These are phyloP conservation scores for Malassezia dermatis DNA, from an alignment of 1,284 basidiomycete genomes.

Conservation along the genomic window DNA sequence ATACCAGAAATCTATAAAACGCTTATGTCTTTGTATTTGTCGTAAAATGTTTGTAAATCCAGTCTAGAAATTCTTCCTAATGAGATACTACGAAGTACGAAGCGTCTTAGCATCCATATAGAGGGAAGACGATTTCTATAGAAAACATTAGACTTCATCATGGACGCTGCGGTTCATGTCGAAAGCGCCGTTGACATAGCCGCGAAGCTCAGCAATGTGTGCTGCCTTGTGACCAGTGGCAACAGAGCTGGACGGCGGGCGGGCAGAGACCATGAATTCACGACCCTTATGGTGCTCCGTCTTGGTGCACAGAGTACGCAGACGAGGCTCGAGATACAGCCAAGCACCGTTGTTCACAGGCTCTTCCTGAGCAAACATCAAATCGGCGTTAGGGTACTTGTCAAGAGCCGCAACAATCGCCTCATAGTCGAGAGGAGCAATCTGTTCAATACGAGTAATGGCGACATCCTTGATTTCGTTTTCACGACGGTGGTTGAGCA, in stretches of 20 bases:
- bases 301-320: conserved; percentile 39
- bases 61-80: background rate
- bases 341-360: conserved; percentile 65
- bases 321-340: conserved; percentile 76
- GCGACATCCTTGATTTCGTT: conserved; percentile 68
- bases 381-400: conserved; percentile 84
- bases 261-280: conserved; percentile 36
- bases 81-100: background rate
- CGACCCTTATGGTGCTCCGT: conserved; percentile 71
- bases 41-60: background rate
- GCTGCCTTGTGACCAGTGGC: conserved; percentile 76
- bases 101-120: background rate
- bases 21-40: background rate
- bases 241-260: conserved; percentile 51
- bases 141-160: background rate
- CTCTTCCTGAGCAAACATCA: conserved; percentile 84
- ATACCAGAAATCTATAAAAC: background rate
- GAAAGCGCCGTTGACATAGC: conserved; percentile 35
- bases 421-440: conserved; percentile 93
- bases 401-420: conserved; percentile 52
- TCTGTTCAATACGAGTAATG: conserved; percentile 85
- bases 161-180: conserved; percentile 22
- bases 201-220: conserved; percentile 43
- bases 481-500: conserved; percentile 54
- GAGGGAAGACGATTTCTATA: background rate